Percentiles rank a stretch among this genome's conserved stretches.
phyloP scores from a whole-genome alignment of 2,329 filamentous ascomycete species.

The Fusarium sp. region DNA sequence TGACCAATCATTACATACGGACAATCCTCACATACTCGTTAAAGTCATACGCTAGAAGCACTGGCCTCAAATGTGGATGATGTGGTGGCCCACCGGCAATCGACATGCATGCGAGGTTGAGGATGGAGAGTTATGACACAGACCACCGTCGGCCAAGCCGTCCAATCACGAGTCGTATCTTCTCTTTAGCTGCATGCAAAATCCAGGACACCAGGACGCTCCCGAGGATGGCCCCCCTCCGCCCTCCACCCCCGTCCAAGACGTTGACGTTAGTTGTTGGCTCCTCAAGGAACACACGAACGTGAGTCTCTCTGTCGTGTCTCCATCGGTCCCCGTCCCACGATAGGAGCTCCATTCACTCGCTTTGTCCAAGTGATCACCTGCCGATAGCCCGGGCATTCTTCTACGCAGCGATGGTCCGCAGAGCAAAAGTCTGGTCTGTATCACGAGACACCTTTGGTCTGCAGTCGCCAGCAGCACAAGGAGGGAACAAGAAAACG shows the following conservation, averaged over 20 bases:
- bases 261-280: neutral
- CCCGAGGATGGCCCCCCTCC: conserved; percentile 16
- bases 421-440: conserved; percentile 11
- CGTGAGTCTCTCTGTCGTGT: neutral
- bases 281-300: neutral
- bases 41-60: conserved; percentile 41
- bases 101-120: conserved; percentile 29
- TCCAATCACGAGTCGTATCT: conserved; percentile 41
- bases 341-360: conserved; percentile 29
- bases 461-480: conserved; percentile 8
- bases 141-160: conserved; percentile 29
- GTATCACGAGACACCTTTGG: conserved; percentile 34
- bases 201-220: conserved; percentile 30
- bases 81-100: conserved; percentile 40
- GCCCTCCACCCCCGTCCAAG: conserved; percentile 7
- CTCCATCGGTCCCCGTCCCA: conserved; percentile 25
- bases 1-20: conserved; percentile 39
- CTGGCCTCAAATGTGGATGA: conserved; percentile 21
- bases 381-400: conserved; percentile 37
- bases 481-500: neutral
- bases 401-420: conserved; percentile 34
- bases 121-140: conserved; percentile 12
- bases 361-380: conserved; percentile 32
- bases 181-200: conserved; percentile 42
- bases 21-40: conserved; percentile 26